Base-by-base conservation (phyloP, 179 eudicot genomes). In the Dionaea muscipula region DNA sequence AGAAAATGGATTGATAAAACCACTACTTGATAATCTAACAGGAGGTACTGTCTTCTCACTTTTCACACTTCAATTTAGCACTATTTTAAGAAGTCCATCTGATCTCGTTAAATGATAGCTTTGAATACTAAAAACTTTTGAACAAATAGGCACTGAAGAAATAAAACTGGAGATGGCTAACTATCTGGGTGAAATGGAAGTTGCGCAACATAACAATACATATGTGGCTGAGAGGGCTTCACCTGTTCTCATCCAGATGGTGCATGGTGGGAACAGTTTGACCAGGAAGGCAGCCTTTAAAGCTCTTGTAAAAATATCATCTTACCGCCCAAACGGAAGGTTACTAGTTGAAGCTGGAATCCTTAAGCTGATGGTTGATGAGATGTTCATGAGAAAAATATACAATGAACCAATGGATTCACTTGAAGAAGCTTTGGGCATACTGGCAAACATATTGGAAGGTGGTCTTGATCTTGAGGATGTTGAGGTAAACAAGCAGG, bases 391-490 rank as follows among this genome's bases (percentile, higher is more conserved):
- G 26, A 60, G 74, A 51, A 69, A 59, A 18, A 65, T 66, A 36
- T 62, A 65, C 40, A 63, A 62, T 58, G 81, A 75, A 63, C 74
- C 77, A 27, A 55, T 67, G 63, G 67, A 76, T 62, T 75, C 89
- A 7, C 74, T 80, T 41, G 55, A 52, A 50, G 90, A 81, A 64
- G 93, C 94, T 44, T 75, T 87, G 7, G 67, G 68, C 45, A 73
- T 86, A 61, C 76, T 89, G 26, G 95, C 95, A 47, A 83, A 89
- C 35, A 72, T 86, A 62, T 80, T 89, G 2, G 89, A 83, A 55
- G 79, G 95, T 7, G 89, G 81, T 43, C 35, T 64, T 17, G 77
- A 63, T 37, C 60, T 81, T n/a, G 75, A 77, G 59, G 65, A 69
- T 50, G 56, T 85, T 47, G 66, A 50, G 39, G 72, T 78, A 45